phyloP scores from a whole-genome alignment of 2,329 filamentous ascomycete genomes.

The Diaporthe capsici region DNA sequence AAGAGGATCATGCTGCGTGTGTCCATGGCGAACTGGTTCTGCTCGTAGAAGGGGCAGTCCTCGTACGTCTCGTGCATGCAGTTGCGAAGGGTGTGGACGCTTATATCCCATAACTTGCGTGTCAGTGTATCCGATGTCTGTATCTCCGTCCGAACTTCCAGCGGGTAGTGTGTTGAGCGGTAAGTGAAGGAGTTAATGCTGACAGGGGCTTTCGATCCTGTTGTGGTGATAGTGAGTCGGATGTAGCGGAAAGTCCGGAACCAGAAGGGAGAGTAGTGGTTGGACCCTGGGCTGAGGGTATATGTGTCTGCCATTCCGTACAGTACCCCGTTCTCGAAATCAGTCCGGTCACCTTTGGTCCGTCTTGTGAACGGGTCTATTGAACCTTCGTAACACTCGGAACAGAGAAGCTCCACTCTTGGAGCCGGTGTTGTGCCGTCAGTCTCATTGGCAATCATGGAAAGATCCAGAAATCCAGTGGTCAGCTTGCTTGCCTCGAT shows the following conservation, averaged over 20 bases:
- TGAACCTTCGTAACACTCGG: slow-evolving; percentile 51
- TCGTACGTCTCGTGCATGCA: slow-evolving; percentile 54
- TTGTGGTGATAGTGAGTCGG: slow-evolving; percentile 37
- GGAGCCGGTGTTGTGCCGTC: slow-evolving; percentile 33
- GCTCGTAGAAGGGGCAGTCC: slow-evolving; percentile 54
- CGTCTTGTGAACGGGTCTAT: slow-evolving; percentile 40
- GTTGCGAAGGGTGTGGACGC: slow-evolving; percentile 51
- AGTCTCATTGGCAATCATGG: neutral
- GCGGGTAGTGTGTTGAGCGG: slow-evolving; percentile 31
- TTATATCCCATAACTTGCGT: slow-evolving; percentile 49
- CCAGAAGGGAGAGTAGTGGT: slow-evolving; percentile 42
- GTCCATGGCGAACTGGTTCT: slow-evolving; percentile 51
- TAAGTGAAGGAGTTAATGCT: slow-evolving; percentile 31
- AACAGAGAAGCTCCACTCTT: slow-evolving; percentile 49
- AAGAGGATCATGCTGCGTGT: slow-evolving; percentile 48
- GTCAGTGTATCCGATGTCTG: slow-evolving; percentile 8
- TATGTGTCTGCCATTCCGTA: slow-evolving; percentile 40
- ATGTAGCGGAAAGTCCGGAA: slow-evolving; percentile 43
- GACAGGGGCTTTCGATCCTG: slow-evolving; percentile 11
- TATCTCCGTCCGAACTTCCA: slow-evolving; percentile 13
- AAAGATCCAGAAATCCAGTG: slow-evolving; percentile 21
- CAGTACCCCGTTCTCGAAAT: slow-evolving; percentile 34
- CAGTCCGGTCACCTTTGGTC: slow-evolving; percentile 39
- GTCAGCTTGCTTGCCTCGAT: slow-evolving; percentile 33
- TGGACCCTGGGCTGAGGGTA: slow-evolving; percentile 21